phyloP scores from a whole-genome alignment of 164 flowering plant species.

The Umbellularia californica region DNA sequence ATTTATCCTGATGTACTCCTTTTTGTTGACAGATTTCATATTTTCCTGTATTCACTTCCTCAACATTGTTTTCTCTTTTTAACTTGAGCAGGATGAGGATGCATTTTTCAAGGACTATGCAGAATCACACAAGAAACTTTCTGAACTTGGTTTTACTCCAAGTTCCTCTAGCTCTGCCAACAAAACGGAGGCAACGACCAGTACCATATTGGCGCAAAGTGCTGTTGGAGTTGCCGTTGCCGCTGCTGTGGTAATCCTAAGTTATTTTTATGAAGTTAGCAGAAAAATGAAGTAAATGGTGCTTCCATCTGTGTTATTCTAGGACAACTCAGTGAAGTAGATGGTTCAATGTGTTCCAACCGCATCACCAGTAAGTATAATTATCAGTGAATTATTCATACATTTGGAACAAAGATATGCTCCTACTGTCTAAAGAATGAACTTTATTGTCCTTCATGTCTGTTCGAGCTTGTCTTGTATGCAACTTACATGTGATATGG shows the following conservation, averaged over 20 bases:
- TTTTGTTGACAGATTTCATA: too few relatives aligned
- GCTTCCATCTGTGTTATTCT: neutral
- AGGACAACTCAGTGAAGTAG: neutral
- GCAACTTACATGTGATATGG: too few relatives aligned
- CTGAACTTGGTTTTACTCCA: slow-evolving; percentile 68
- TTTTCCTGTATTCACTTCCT: neutral
- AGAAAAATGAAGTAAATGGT: slow-evolving; percentile 2
- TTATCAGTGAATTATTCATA: too few relatives aligned
- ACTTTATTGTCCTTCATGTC: too few relatives aligned
- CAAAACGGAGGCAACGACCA: slow-evolving; percentile 22
- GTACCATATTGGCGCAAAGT: slow-evolving; percentile 42
- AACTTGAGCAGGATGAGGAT: slow-evolving; percentile 41
- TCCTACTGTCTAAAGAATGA: too few relatives aligned
- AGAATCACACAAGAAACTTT: slow-evolving; percentile 79
- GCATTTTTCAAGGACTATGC: slow-evolving; percentile 85
- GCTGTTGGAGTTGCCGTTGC: slow-evolving; percentile 68
- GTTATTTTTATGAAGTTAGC: slow-evolving; percentile 52
- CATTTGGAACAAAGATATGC: too few relatives aligned
- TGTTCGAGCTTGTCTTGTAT: too few relatives aligned
- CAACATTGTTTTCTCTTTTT: neutral
- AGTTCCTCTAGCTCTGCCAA: slow-evolving; percentile 13
- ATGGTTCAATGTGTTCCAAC: too few relatives aligned
- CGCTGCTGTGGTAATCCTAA: slow-evolving; percentile 51
- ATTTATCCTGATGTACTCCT: too few relatives aligned
- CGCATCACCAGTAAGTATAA: too few relatives aligned